Conservation (phyloP, 2,329 filamentous ascomycete genomes). For the Fusarium vanettenii region DNA sequence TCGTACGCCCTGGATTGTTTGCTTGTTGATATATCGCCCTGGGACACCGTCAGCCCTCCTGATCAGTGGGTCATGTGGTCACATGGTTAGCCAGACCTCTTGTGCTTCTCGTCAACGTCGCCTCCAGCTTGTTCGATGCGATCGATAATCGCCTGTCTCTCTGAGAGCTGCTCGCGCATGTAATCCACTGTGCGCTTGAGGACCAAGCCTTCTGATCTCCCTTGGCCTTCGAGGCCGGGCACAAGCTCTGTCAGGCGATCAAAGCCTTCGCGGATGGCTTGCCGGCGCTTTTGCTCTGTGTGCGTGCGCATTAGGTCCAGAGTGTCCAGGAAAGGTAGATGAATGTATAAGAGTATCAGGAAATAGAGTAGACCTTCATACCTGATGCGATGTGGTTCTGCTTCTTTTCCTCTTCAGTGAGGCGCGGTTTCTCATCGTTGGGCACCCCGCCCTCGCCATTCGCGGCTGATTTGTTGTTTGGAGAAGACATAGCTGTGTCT, state of each 20-base stretch:
- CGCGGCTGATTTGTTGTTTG: slow-evolving; percentile 44
- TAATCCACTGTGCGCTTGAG: slow-evolving; percentile 77
- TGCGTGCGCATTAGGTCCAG: slow-evolving; percentile 18
- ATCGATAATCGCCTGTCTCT: slow-evolving; percentile 67
- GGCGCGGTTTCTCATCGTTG: slow-evolving; percentile 60
- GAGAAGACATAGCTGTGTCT: slow-evolving; percentile 42
- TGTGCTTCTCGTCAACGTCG: slow-evolving; percentile 61
- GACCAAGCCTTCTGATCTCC: slow-evolving; percentile 87
- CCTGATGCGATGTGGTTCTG: slow-evolving; percentile 67
- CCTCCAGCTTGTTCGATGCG: slow-evolving; percentile 70
- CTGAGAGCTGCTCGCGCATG: slow-evolving; percentile 69
- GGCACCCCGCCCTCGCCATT: slow-evolving; percentile 39
- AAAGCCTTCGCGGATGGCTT: slow-evolving; percentile 84
- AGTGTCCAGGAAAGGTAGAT: neutral
- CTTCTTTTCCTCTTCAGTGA: slow-evolving; percentile 67
- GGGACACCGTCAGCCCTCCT: slow-evolving; percentile 16
- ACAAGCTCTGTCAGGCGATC: slow-evolving; percentile 84
- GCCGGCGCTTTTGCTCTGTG: slow-evolving; percentile 58
- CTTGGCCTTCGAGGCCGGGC: slow-evolving; percentile 84
- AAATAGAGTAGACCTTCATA: slow-evolving; percentile 40
- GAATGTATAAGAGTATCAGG: neutral
- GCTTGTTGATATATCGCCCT: slow-evolving; percentile 39
- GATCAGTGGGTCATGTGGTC: neutral
- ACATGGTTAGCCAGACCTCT: slow-evolving; percentile 50
- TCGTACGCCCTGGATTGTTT: slow-evolving; percentile 23